Evolutionary conservation across 192 early-diverging fungal genomes (phyloP).

Genomic region (Cetraspora pellucida): DNA sequence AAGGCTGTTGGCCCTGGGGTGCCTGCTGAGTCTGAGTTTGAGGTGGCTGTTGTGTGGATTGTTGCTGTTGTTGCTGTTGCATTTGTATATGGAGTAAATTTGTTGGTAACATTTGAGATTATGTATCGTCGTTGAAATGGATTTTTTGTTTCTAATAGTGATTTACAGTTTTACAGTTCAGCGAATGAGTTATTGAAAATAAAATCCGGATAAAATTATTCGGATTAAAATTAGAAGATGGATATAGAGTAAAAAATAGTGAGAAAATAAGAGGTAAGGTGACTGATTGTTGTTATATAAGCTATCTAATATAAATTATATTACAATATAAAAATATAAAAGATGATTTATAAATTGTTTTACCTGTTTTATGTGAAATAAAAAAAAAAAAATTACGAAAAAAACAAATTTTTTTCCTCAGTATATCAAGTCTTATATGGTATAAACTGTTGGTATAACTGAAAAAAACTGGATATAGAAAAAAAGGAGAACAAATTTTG

Average conservation of each 20-base stretch:
- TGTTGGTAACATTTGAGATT: no score
- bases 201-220: no score
- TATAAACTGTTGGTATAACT: background rate
- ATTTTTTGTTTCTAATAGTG: no score
- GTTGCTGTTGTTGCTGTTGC: constrained; percentile 17
- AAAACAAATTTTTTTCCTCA: background rate
- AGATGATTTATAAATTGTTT: background rate
- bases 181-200: no score
- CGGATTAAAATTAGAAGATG: no score
- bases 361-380: constrained; percentile 2
- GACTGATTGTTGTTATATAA: background rate
- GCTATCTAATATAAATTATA: no score
- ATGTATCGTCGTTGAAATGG: no score
- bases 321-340: no score
- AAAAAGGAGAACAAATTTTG: background rate
- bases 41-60: constrained; percentile 7
- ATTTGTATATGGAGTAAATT: background rate
- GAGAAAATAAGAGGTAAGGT: background rate
- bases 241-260: no score
- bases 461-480: background rate
- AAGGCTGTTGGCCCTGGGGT: background rate
- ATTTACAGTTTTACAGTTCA: no score
- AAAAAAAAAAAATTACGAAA: background rate
- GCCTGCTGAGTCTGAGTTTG: constrained; percentile 2
- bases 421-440: constrained; percentile 6